Base-by-base conservation (phyloP, 1,139 yeast genomes). In the Yamadazyma triangularis region DNA sequence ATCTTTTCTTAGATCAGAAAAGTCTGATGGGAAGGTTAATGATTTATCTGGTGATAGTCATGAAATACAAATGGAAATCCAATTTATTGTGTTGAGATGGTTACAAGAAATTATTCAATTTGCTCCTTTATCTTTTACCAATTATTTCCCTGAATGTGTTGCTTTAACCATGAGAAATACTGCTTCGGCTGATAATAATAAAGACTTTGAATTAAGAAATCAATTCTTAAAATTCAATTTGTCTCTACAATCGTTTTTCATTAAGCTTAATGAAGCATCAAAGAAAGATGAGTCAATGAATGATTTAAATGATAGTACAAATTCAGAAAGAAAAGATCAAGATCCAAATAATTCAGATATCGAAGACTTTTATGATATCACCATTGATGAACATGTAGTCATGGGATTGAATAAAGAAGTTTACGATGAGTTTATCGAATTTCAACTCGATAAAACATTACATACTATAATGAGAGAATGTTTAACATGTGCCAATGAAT, bases 41-140 rank as follows among this genome's bases (percentile, higher is more conserved):
- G 70, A 64, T 29, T 49, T 60, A 16, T 41, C 56, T 2, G 53
- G 48, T 15, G 73, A 68, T 35, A 54, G 57, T 12, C 69, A 64
- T 36, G 73, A 67, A 20, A 55, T 62, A 0, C 88, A 81, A 35
- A 77, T 81, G 36, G 87, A 86, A 45, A 83, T 89, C 29, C 95
- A 87, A 52, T 58, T 80, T 20, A 86, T 85, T 9, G 87, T 86
- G 0, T 63, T 91, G 30, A 77, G 77, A 33, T 93, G 99, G 99
- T 60, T 93, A 13, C 81, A 78, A 33, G 79, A 80, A 14, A 65
- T 91, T 25, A 57, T 93, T 24, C 77, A 73, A 15, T 78, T 89
- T 10, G 78, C 93, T 0, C 93, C 97, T 0, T 65, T 70, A 14
- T 82, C 89, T 31, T 79, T 91, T 40, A 64, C 85, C 22, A 77